These are phyloP conservation scores for Russula emetica DNA, from an alignment of 768 basidiomycete species.

Conservation along the genomic window DNA sequence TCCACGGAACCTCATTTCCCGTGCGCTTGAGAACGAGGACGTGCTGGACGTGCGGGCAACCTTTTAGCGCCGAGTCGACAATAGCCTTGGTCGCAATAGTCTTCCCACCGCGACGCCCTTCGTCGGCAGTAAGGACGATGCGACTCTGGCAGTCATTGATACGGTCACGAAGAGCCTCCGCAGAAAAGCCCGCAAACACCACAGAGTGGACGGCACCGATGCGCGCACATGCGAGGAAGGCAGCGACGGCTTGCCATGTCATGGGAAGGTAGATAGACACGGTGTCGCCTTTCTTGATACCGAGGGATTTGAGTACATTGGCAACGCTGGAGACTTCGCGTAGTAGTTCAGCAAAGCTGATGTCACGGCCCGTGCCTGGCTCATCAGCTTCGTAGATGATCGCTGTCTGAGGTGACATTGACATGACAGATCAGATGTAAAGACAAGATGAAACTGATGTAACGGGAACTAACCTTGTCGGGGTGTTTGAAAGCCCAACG, in stretches of 20 bases:
- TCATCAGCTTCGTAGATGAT: slow-evolving; percentile 99
- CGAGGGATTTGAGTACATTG: slow-evolving; percentile 85
- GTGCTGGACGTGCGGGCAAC: slow-evolving; percentile 81
- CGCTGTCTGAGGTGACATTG: slow-evolving; percentile 54
- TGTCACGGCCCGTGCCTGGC: slow-evolving; percentile 67
- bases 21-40: slow-evolving; percentile 88
- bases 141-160: slow-evolving; percentile 82
- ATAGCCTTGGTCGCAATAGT: slow-evolving; percentile 91
- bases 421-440: not conserved
- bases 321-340: slow-evolving; percentile 86
- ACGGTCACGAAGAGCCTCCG: slow-evolving; percentile 91
- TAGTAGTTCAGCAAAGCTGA: slow-evolving; percentile 82
- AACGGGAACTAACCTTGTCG: slow-evolving; percentile 51
- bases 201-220: slow-evolving; percentile 97
- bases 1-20: slow-evolving; percentile 77
- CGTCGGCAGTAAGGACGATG: slow-evolving; percentile 94
- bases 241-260: slow-evolving; percentile 93
- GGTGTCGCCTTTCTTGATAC: slow-evolving; percentile 93
- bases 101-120: slow-evolving; percentile 92
- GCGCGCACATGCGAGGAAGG: slow-evolving; percentile 96
- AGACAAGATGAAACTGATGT: not conserved
- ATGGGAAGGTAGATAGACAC: slow-evolving; percentile 91
- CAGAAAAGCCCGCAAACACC: slow-evolving; percentile 95
- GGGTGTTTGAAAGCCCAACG: slow-evolving; percentile 92
- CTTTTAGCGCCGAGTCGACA: slow-evolving; percentile 85